These are phyloP conservation scores for Tirmania nivea DNA, from an alignment of 495 filamentous ascomycete species.

Conservation along the genomic window DNA sequence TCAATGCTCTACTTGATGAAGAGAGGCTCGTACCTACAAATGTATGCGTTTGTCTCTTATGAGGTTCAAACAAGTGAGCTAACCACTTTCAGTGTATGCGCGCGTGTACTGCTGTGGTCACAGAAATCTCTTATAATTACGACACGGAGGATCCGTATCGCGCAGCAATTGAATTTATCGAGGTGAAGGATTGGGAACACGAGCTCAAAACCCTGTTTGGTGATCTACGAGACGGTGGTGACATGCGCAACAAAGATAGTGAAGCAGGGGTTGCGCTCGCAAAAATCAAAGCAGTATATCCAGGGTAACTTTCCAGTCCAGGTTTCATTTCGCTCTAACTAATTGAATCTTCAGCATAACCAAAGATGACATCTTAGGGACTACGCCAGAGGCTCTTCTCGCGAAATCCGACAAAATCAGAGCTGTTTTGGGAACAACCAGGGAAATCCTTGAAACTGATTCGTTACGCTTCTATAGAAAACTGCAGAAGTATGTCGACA, in stretches of 20 bases:
- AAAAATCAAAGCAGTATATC: slow-evolving; percentile 46
- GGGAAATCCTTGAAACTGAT: slow-evolving; percentile 22
- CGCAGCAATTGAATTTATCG: slow-evolving; percentile 45
- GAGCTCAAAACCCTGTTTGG: slow-evolving; percentile 31
- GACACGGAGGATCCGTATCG: slow-evolving; percentile 28
- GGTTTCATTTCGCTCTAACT: background rate
- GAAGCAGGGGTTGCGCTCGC: slow-evolving; percentile 38
- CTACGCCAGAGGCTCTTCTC: slow-evolving; percentile 23
- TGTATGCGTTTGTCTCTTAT: background rate
- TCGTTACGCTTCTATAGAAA: slow-evolving; percentile 24
- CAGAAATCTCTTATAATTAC: slow-evolving; percentile 43
- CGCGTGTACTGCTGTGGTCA: slow-evolving; percentile 44
- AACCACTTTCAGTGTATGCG: slow-evolving; percentile 23
- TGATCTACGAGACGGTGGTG: slow-evolving; percentile 29
- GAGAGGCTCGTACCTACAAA: slow-evolving; percentile 12
- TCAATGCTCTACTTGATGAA: slow-evolving; percentile 38
- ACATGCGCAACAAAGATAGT: slow-evolving; percentile 16
- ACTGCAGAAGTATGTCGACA: slow-evolving; percentile 31
- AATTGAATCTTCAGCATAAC: slow-evolving; percentile 18
- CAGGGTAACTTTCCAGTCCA: slow-evolving; percentile 9
- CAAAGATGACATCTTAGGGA: slow-evolving; percentile 26
- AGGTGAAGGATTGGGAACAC: slow-evolving; percentile 30
- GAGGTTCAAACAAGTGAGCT: background rate
- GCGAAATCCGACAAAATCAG: slow-evolving; percentile 20
- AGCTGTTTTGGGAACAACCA: slow-evolving; percentile 28